These are phyloP conservation scores for Fragaria iinumae DNA, from an alignment of 306 rosid species.

Conservation along the genomic window DNA sequence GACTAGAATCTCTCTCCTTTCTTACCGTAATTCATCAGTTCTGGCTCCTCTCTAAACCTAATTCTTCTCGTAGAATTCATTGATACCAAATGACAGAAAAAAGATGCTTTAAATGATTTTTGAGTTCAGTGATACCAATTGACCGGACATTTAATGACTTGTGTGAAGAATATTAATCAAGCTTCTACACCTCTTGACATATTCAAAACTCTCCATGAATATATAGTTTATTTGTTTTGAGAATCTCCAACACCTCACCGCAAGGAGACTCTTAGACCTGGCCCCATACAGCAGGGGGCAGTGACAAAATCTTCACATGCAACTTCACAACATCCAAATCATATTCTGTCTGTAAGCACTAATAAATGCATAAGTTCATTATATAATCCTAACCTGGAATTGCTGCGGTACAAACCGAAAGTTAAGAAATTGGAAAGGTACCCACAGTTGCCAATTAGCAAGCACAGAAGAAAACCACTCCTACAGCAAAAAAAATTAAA, in stretches of 20 bases:
- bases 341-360: neutral
- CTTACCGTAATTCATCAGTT: neutral
- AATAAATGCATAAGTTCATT: neutral
- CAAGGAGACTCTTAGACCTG: slow-evolving; percentile 7
- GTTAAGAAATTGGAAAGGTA: slow-evolving; percentile 96
- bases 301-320: neutral
- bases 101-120: neutral
- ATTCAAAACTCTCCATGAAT: neutral
- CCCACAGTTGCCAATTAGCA: slow-evolving; percentile 96
- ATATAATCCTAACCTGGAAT: slow-evolving; percentile 65
- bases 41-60: neutral
- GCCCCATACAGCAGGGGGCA: neutral
- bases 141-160: too few species aligned
- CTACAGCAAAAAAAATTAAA: slow-evolving; percentile 34
- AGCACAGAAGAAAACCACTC: slow-evolving; percentile 90
- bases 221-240: neutral
- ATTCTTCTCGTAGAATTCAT: neutral
- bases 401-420: slow-evolving; percentile 96
- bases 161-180: neutral
- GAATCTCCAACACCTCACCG: neutral
- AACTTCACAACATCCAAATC: slow-evolving; percentile 1
- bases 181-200: neutral
- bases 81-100: neutral
- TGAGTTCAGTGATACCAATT: too few species aligned
- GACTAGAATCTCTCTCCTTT: neutral